Evolutionary conservation across 169 alveolate species (phyloP).

Genomic region (Eimeria acervulina): DNA sequence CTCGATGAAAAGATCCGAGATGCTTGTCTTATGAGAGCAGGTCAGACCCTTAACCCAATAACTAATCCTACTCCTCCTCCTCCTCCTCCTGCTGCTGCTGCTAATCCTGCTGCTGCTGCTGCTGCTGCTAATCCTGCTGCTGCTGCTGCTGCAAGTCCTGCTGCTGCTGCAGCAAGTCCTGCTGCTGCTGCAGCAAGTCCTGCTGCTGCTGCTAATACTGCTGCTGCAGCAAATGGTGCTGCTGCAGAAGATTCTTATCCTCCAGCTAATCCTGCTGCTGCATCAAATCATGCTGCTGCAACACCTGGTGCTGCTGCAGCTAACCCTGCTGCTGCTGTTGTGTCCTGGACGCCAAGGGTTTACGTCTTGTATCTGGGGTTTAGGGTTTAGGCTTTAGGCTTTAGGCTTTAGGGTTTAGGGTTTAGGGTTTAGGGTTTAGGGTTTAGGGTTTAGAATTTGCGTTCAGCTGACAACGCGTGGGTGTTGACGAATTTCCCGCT

Average conservation of each 20-base stretch:
- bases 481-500: slow-evolving; percentile 71
- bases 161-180: too few relatives aligned
- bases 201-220: not conserved
- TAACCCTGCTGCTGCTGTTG: not conserved
- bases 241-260: too few relatives aligned
- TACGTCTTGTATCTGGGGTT: not conserved
- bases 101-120: not conserved
- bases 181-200: too few relatives aligned
- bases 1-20: slow-evolving; percentile 36
- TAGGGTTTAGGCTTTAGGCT: slow-evolving; percentile 1
- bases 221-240: not conserved
- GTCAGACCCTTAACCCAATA: not conserved
- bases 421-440: slow-evolving; percentile 55
- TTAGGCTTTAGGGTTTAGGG: slow-evolving; percentile 17
- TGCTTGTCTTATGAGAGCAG: slow-evolving; percentile 80
- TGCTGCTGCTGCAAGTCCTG: too few relatives aligned
- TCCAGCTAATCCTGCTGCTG: too few relatives aligned
- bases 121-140: too few relatives aligned
- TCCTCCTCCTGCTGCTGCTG: not conserved
- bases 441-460: slow-evolving; percentile 37
- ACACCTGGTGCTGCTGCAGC: too few relatives aligned
- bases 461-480: slow-evolving; percentile 75
- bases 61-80: not conserved
- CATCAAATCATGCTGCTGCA: too few relatives aligned
- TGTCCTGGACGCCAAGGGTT: not conserved